phyloP scores from a whole-genome alignment of 768 basidiomycete genomes.

The Mycena galopus region DNA sequence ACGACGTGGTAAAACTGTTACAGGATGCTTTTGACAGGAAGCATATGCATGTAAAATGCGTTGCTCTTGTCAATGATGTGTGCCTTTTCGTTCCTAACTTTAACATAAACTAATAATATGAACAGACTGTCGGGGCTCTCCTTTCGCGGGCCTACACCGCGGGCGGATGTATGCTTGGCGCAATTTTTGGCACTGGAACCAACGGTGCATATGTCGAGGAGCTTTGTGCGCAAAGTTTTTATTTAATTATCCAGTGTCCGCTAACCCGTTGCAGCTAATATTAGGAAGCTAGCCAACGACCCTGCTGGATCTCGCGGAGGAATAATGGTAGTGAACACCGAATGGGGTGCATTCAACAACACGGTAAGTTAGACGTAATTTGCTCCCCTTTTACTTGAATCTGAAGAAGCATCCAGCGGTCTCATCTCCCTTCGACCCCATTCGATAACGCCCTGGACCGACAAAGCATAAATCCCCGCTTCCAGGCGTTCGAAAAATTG shows the following conservation, averaged over 20 bases:
- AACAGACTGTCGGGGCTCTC: conserved; percentile 94
- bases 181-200: conserved; percentile 98
- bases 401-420: conserved; percentile 62
- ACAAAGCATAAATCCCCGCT: conserved; percentile 91
- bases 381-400: background rate
- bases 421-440: conserved; percentile 86
- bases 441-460: conserved; percentile 95
- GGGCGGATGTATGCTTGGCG: conserved; percentile 89
- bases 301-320: conserved; percentile 72
- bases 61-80: conserved; percentile 88
- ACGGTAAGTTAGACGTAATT: conserved; percentile 63
- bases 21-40: conserved; percentile 87
- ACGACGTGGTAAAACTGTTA: conserved; percentile 84
- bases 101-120: conserved; percentile 4
- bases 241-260: background rate
- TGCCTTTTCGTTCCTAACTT: conserved; percentile 49
- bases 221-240: conserved; percentile 56
- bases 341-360: conserved; percentile 99
- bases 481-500: conserved; percentile 97
- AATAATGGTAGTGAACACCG: conserved; percentile 95
- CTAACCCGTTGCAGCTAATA: conserved; percentile 61
- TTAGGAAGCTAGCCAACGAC: conserved; percentile 83
- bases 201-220: conserved; percentile 98
- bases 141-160: conserved; percentile 94
- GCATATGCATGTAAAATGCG: conserved; percentile 85